Evolutionary conservation across 2,329 filamentous ascomycete genomes (phyloP).

Genomic region (Proliferodiscus dingleyae): DNA sequence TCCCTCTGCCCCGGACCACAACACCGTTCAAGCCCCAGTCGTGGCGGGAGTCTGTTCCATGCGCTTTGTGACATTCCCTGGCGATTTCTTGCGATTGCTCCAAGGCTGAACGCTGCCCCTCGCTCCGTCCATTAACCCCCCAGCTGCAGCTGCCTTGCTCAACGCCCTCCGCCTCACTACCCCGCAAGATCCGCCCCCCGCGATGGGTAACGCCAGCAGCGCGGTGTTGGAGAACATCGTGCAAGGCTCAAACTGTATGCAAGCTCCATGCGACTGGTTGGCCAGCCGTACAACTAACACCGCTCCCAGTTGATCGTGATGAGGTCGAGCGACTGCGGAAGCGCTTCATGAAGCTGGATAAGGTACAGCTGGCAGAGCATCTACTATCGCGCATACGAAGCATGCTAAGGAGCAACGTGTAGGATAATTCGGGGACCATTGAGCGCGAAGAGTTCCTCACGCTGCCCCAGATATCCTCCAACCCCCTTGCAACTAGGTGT

Average conservation of each 20-base stretch:
- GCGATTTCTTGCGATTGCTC: neutral
- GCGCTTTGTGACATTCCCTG: neutral
- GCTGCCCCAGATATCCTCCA: slow-evolving; percentile 94
- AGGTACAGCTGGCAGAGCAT: slow-evolving; percentile 53
- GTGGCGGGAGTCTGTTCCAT: neutral
- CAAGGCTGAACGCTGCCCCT: neutral
- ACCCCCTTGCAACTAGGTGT: slow-evolving; percentile 89
- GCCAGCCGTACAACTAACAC: slow-evolving; percentile 9
- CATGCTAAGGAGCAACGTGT: slow-evolving; percentile 6
- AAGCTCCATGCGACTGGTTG: slow-evolving; percentile 2
- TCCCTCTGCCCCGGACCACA: neutral
- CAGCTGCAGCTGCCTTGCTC: slow-evolving; percentile 1
- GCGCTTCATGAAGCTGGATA: slow-evolving; percentile 98
- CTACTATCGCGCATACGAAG: neutral
- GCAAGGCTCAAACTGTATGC: slow-evolving; percentile 88
- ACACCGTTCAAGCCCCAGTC: neutral
- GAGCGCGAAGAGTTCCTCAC: slow-evolving; percentile 98
- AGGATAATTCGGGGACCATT: slow-evolving; percentile 98
- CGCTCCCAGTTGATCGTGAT: slow-evolving; percentile 77
- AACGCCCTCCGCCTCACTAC: slow-evolving; percentile 8
- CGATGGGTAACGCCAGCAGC: slow-evolving; percentile 66
- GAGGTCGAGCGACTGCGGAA: slow-evolving; percentile 95
- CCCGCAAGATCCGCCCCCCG: slow-evolving; percentile 20
- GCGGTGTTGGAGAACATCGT: slow-evolving; percentile 91
- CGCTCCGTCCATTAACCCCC: neutral